Conservation (phyloP, 139 green algal species). For the Chlamydomonas sp. region DNA sequence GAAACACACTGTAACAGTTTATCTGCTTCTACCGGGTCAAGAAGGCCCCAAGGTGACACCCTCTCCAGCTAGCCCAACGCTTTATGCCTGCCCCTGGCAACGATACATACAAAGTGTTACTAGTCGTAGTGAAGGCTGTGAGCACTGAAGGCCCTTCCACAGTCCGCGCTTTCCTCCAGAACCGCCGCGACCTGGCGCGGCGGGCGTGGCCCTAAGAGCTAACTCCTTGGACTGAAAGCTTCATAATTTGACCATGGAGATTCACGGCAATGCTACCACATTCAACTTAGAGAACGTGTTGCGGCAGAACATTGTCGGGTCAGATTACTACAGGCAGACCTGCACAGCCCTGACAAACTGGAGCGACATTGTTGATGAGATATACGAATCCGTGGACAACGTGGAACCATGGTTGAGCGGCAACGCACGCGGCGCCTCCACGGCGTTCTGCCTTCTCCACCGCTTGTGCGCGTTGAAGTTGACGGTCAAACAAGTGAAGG, state of each 20-base stretch:
- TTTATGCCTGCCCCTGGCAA: too few species aligned
- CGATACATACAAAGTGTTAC: too few species aligned
- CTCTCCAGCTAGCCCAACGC: too few species aligned
- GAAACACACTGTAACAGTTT: too few species aligned
- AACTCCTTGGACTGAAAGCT: neutral
- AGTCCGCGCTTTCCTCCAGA: too few species aligned
- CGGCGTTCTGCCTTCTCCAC: slow-evolving; percentile 94
- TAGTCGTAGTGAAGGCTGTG: too few species aligned
- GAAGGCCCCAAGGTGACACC: too few species aligned
- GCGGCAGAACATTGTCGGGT: slow-evolving; percentile 81
- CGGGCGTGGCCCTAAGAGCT: neutral
- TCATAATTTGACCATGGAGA: slow-evolving; percentile 1
- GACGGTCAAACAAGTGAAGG: slow-evolving; percentile 69
- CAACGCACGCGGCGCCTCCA: slow-evolving; percentile 93
- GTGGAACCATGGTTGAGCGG: slow-evolving; percentile 98
- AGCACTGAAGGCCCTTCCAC: too few species aligned
- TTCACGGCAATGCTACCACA: slow-evolving; percentile 67
- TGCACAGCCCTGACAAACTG: slow-evolving; percentile 68
- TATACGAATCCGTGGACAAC: slow-evolving; percentile 83
- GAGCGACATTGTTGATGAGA: slow-evolving; percentile 90
- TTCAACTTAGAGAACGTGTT: slow-evolving; percentile 91
- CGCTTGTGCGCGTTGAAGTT: slow-evolving; percentile 85
- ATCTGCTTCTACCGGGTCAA: too few species aligned
- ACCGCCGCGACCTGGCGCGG: too few species aligned
- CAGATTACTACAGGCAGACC: slow-evolving; percentile 80